Base-by-base conservation (phyloP, 2,329 filamentous ascomycete species). In the Colletotrichum paranaense region DNA sequence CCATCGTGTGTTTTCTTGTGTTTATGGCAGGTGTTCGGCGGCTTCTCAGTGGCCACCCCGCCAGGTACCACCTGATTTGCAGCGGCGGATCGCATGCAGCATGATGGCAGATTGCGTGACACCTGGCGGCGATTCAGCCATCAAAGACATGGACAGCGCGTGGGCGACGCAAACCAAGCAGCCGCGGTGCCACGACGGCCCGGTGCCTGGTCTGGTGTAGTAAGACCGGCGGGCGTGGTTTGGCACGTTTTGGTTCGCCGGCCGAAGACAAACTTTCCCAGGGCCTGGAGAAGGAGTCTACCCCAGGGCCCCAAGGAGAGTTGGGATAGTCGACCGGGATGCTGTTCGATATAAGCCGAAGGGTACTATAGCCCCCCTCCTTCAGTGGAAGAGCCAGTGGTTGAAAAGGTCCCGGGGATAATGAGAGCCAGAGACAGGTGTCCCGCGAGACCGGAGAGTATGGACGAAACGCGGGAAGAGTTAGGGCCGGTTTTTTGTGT, bases 381-480 rank as follows among this genome's bases (percentile, higher is more conserved):
- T 3, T 49, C 19, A n/a, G 42, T 49, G 19, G 28, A 35, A 14
- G 52, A 42, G 16, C 38, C 38, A 42, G 52, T 42, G 16, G 30
- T 42, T 19, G 38, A 42, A 8, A 19, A 19, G 38, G 38, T 19
- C 16, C 38, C 6, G 38, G 14, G 16, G 38, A 19, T 42, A 19
- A 19, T 42, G 5, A 16, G 5, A n/a, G n/a, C 19, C 22, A 53
- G 38, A 60, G 53, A 56, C 26, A n/a, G 62, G 65, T 35, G 24
- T 28, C 58, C 59, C 55, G 57, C 53, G 55, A 28, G 46, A 16
- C 11, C 14, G 62, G 5, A 35, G 53, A 64, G 62, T 64, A 60
- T 70, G 67, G 70, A 73, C 70, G 70, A 73, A 73, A 73, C 70
- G 67, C 70, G 70, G 70, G 56, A 73, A 65, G 35, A 28, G 67